Conservation (phyloP, 805 yeast genomes). For the Ogataea salicorniae region DNA sequence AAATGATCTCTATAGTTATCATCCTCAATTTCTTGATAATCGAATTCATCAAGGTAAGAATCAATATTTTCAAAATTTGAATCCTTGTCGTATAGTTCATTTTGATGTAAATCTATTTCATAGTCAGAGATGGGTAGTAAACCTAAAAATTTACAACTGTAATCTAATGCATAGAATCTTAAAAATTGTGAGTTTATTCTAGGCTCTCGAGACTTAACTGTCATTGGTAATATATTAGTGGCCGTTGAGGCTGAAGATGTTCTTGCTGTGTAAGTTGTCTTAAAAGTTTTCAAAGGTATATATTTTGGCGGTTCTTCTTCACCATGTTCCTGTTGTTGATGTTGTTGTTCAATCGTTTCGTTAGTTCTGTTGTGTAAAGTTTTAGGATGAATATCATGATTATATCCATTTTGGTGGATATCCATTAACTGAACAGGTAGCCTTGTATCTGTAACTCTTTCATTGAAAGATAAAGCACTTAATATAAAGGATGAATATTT, state of each 20-base stretch:
- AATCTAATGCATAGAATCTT: constrained; percentile 46
- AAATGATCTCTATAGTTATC: constrained; percentile 12
- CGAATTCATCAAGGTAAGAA: constrained; percentile 24
- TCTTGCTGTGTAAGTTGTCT: constrained; percentile 1
- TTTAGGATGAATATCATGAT: background rate
- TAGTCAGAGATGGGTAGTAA: constrained; percentile 29
- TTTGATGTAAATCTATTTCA: constrained; percentile 30
- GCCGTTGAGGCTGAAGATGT: background rate
- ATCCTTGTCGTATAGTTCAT: constrained; percentile 18
- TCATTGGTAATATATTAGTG: background rate
- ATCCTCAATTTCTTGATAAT: constrained; percentile 7
- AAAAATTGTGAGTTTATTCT: constrained; percentile 47
- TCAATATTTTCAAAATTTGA: constrained; percentile 18
- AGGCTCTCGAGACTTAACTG: constrained; percentile 35
- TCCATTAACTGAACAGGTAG: constrained; percentile 7
- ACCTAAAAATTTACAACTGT: constrained; percentile 34
- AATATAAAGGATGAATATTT: constrained; percentile 6
- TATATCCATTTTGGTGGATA: background rate
- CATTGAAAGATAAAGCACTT: constrained; percentile 12
- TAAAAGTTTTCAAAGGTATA: background rate
- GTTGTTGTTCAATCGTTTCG: background rate
- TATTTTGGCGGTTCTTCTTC: background rate
- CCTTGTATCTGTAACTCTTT: constrained; percentile 12
- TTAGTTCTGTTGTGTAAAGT: background rate
- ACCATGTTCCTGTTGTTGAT: background rate